Percentiles rank a stretch among this genome's conserved stretches.
These are phyloP conservation scores for Triticum monococcum DNA, from an alignment of 176 grass and related monocot species.

Conservation along the genomic window DNA sequence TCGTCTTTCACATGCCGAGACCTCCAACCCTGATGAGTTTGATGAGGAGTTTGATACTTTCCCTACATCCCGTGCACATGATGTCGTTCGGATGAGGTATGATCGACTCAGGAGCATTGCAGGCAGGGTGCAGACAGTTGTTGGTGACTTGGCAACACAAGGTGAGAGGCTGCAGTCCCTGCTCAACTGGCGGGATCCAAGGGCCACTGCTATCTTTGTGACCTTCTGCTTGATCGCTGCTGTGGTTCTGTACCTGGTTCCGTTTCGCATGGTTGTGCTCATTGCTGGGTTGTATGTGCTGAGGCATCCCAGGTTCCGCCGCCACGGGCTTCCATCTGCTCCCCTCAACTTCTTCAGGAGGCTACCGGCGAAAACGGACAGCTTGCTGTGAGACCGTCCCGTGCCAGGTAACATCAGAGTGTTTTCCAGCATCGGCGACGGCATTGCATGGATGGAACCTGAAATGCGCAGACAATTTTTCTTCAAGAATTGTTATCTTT, in stretches of 20 bases:
- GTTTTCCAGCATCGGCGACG: not conserved
- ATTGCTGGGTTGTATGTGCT: conserved; percentile 47
- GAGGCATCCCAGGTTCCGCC: conserved; percentile 60
- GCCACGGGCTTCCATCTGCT: conserved; percentile 48
- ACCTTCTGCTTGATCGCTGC: conserved; percentile 50
- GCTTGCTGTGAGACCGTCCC: conserved; percentile 31
- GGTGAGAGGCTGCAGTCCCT: conserved; percentile 60
- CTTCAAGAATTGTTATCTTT: not conserved
- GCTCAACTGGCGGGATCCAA: conserved; percentile 54
- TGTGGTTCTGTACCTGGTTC: conserved; percentile 49
- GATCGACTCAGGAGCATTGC: conserved; percentile 58
- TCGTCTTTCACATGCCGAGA: conserved; percentile 42
- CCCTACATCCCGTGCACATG: conserved; percentile 41
- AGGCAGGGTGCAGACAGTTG: conserved; percentile 40
- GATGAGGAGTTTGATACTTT: conserved; percentile 68
- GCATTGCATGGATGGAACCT: conserved; percentile 11
- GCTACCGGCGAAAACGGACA: conserved; percentile 45
- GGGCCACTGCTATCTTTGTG: conserved; percentile 53
- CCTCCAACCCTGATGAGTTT: conserved; percentile 42
- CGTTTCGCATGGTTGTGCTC: conserved; percentile 41
- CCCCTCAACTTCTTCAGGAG: conserved; percentile 72
- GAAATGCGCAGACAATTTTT: not conserved
- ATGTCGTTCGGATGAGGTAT: conserved; percentile 59
- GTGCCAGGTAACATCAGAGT: not conserved
- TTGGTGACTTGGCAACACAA: conserved; percentile 48